These are phyloP conservation scores for Amanita fuliginea DNA, from an alignment of 768 basidiomycete species.

Conservation along the genomic window DNA sequence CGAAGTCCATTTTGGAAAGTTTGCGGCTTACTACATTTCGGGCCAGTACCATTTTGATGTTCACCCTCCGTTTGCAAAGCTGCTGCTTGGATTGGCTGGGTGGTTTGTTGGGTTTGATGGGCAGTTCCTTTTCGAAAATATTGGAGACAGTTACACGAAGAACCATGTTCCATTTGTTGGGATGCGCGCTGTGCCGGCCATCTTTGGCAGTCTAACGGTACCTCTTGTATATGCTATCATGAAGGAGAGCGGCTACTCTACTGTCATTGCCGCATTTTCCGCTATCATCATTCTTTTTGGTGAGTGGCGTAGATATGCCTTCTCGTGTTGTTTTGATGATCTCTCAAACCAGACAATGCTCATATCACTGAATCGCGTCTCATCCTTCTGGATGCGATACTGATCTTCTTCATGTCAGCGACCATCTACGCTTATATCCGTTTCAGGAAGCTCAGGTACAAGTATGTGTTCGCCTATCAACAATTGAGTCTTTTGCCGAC, in stretches of 20 bases:
- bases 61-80: constrained; percentile 94
- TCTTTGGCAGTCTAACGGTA: constrained; percentile 83
- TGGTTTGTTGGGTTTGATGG: constrained; percentile 98
- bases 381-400: constrained; percentile 87
- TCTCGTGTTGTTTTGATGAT: not conserved
- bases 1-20: constrained; percentile 98
- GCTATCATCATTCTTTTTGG: constrained; percentile 82
- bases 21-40: constrained; percentile 87
- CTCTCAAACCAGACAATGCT: constrained; percentile 63
- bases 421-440: constrained; percentile 90
- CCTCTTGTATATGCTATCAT: constrained; percentile 92
- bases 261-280: constrained; percentile 83
- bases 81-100: constrained; percentile 87
- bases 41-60: constrained; percentile 99
- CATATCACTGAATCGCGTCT: constrained; percentile 95
- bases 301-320: constrained; percentile 24
- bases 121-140: constrained; percentile 86
- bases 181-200: constrained; percentile 85
- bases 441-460: constrained; percentile 90
- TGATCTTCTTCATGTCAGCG: constrained; percentile 93
- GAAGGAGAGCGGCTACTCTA: constrained; percentile 96
- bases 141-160: constrained; percentile 85
- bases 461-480: constrained; percentile 29
- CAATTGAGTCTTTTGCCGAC: constrained; percentile 1
- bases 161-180: constrained; percentile 90